Base-by-base conservation (phyloP, 345 rosid species). In the Syzygium jambos region DNA sequence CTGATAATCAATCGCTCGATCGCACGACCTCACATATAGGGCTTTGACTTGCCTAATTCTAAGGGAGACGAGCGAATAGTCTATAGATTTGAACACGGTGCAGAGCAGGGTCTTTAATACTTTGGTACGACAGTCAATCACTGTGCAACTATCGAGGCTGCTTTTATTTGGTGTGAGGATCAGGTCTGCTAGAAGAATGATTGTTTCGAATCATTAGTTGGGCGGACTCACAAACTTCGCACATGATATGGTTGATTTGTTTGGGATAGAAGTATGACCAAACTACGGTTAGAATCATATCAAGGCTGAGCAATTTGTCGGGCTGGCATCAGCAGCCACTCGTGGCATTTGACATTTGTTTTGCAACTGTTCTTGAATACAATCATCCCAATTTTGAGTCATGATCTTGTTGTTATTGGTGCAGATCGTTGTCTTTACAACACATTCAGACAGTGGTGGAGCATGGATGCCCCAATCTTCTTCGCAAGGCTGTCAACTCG, bases 381-480 rank as follows among this genome's bases (percentile, higher is more conserved):
- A 0, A 34, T 34, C 19, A 34, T 11, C 80, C 0, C 51, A 41
- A 51, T 52, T 86, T 86, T 63, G 41, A 7, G 30, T 46, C 34
- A 4, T 63, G 41, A 57, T 56, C 23, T 23, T 55, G 29, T 78
- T 56, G 25, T 78, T 88, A 88, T 85, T 85, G 73, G 82, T 91
- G 90, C 91, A 98, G 99, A 87, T 94, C 91, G 15, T 92, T 98
- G 91, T 91, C 98, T 41, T 68, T 86, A 11, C 61, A 90, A 21
- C 95, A 95, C 90, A 88, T 98, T 89, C 91, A 93, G 89, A 90
- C 93, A 11, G 91, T 96, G 34, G 97, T 95, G 89, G 95, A 93
- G 86, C 87, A 89, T 87, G 99, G 99, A 53, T 98, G 99, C 61
- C 99, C 99, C 84, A 95, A 93, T 92, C 94, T 95, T 89, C 87